phyloP scores from a whole-genome alignment of 139 green algal genomes.

The Closterium sp. region DNA sequence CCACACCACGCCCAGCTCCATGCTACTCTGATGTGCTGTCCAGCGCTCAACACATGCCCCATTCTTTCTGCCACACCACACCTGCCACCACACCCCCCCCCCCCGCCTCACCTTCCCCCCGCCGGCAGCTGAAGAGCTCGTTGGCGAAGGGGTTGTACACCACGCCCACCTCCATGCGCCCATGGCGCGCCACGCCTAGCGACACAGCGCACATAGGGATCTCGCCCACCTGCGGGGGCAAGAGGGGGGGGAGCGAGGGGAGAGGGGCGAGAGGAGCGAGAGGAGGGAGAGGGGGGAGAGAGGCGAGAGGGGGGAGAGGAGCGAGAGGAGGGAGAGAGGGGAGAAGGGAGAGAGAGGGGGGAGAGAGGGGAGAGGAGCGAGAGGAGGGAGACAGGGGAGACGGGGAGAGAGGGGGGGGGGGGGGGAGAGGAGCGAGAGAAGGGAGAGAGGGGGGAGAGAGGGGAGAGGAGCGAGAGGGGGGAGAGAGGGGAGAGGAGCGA shows the following conservation, averaged over 20 bases:
- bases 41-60: too few species aligned
- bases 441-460: not conserved
- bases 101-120: constrained; percentile 12
- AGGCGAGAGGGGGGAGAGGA: not conserved
- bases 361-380: not conserved
- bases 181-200: constrained; percentile 1
- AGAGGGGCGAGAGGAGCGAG: not conserved
- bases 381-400: not conserved
- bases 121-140: constrained; percentile 30
- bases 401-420: not conserved
- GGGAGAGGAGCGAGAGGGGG: not conserved
- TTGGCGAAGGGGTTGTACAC: constrained; percentile 32
- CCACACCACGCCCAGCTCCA: not conserved
- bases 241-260: not conserved
- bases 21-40: too few species aligned
- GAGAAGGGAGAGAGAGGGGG: not conserved
- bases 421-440: not conserved
- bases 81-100: not conserved
- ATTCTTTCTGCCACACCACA: not conserved
- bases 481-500: not conserved
- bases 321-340: not conserved
- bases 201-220: constrained; percentile 35
- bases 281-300: not conserved
- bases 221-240: constrained; percentile 17
- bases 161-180: constrained; percentile 20